Base-by-base conservation (phyloP, 495 filamentous ascomycete genomes). In the Penicillium bovifimosum region DNA sequence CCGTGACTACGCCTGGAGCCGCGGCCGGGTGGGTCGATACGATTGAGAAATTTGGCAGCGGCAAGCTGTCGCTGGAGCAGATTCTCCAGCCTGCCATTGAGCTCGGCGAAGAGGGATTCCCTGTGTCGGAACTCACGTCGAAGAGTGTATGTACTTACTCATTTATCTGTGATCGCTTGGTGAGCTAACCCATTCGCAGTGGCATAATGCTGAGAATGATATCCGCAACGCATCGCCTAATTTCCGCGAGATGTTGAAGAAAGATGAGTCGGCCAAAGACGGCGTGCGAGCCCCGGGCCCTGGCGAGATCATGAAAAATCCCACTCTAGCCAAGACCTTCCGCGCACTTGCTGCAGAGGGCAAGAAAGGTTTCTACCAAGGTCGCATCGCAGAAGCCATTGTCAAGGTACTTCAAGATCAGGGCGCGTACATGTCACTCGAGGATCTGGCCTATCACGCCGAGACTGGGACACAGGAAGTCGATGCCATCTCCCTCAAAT, bases 21-120 rank as follows among this genome's bases (percentile, higher is more conserved):
- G 83, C 95, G 9, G 95, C 91, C 6, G 93, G 95, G 2, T 98
- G 95, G 93, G 83, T 88, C 29, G 93, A 98, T 67, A 85, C 84
- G 0, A 77, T 97, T n/a, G 84, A 91, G 70, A 85, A 79, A 41
- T 96, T 97, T 67, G 93, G 93, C 3, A 96, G 90, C 64, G 88
- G 90, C 2, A 95, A 86, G 68, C 52, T 97, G 26, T 81, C 76
- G 0, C 52, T 98, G 68, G 76, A 82, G 60, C 82, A 96, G 63
- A 85, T 97, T 40, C 71, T 98, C 20, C 74, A 72, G 32, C 92
- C 93, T 9, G 93, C 88, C 0, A 90, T 96, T 59, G 81, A 88
- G 61, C 76, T 97, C 9, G 93, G 82, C 0, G 91, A 97, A 65
- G 80, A 90, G 47, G 93, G 93, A 0, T 95, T 91, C 54, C 87